Base-by-base conservation (phyloP, 371 early-diverging fungal genomes). In the Mucor indicus region DNA sequence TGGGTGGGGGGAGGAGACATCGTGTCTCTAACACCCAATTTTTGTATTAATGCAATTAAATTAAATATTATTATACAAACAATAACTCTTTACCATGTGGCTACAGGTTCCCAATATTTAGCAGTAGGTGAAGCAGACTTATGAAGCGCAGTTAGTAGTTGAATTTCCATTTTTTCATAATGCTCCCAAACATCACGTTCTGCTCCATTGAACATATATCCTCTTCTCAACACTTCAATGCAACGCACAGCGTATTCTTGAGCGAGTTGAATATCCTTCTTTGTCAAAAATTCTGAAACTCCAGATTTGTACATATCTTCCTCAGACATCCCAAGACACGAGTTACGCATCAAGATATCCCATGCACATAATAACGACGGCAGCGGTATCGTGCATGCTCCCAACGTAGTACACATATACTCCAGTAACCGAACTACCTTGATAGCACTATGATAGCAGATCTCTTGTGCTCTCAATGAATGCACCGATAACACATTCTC, bases 271-370 rank as follows among this genome's bases (percentile, higher is more conserved):
- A 68, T 56, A 0, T 65, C 63, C 4, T 55, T 42, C 4, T 36
- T 21, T 2, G 56, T 38, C 0, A 68, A 36, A 9, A 48, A 53
- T 8, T 48, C 47, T 11, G 44, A 37, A 4, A 46, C 42, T 11
- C 27, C 40, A 24, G 23, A 30, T n/a, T 29, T 48, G 10, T 25
- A 1, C 1, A 60, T 19, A 13, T 60, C 44, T 9, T 60, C 50
- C 9, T 60, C 46, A 16, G 52, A 30, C 37, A 66, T 53, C 2
- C 61, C 68, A 7, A 68, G 25, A 13, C 66, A 68, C 8, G 69
- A 55, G 46, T 68, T 68, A 13, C 66, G 62, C 41, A 62, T 38
- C 36, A 65, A 54, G 0, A 57, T 53, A 35, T 72, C 72, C 63
- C 72, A 72, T 3, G 65, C 68, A 37, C 53, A 50, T 27, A 63